Conservation (phyloP, 129 eudicot genomes). For the Pulicaria dysenterica region DNA sequence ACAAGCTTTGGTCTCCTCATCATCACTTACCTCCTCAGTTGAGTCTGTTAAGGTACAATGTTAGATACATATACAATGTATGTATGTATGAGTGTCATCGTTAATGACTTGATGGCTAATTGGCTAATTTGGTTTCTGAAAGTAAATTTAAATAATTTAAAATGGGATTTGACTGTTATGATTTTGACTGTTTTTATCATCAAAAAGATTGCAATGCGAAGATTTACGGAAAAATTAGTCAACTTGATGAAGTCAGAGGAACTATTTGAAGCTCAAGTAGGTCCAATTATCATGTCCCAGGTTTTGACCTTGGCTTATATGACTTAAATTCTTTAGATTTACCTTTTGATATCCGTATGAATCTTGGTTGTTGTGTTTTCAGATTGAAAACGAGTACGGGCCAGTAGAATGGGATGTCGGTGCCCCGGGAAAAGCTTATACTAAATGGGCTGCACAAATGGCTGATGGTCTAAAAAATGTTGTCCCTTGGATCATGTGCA, state of each 20-base stretch:
- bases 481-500: slow-evolving; percentile 98
- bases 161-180: neutral
- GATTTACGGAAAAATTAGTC: slow-evolving; percentile 75
- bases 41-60: slow-evolving; percentile 62
- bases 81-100: no score
- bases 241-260: slow-evolving; percentile 78
- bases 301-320: slow-evolving; percentile 34
- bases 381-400: slow-evolving; percentile 94
- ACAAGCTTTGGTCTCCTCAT: slow-evolving; percentile 83
- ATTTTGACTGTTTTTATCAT: slow-evolving; percentile 29
- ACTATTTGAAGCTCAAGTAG: slow-evolving; percentile 90
- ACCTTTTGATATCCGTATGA: slow-evolving; percentile 26
- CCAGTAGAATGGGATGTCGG: slow-evolving; percentile 91
- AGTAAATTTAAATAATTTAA: slow-evolving; percentile 1
- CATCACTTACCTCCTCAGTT: slow-evolving; percentile 72
- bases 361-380: slow-evolving; percentile 30
- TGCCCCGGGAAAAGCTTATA: slow-evolving; percentile 86
- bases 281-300: slow-evolving; percentile 96
- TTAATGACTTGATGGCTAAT: slow-evolving; percentile 11
- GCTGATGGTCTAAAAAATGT: slow-evolving; percentile 69
- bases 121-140: neutral
- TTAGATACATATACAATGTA: no score
- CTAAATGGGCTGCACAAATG: slow-evolving; percentile 87
- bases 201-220: slow-evolving; percentile 75
- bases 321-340: neutral